phyloP scores from a whole-genome alignment of 441 rosid genomes.

The Euphorbia schlechtendalii region DNA sequence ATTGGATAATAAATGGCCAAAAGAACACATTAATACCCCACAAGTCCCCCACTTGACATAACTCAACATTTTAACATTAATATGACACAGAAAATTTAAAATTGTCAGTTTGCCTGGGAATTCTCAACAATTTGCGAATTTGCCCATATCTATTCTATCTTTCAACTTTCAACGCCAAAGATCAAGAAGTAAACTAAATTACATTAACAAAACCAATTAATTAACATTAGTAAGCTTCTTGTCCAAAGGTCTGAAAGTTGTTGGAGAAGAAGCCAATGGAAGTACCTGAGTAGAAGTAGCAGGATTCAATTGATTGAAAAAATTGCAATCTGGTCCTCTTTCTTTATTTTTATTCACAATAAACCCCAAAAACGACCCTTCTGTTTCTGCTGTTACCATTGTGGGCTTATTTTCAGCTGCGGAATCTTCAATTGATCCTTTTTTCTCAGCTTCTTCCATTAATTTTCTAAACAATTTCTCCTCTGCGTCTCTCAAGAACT shows the following conservation, averaged over 20 bases:
- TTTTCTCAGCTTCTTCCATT: conserved; percentile 50
- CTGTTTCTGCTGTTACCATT: conserved; percentile 15
- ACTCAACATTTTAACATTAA: too few species aligned
- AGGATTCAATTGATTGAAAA: conserved; percentile 32
- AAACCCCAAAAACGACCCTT: conserved; percentile 60
- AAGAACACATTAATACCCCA: conserved; percentile 22
- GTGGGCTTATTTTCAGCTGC: conserved; percentile 13
- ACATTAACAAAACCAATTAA: conserved; percentile 18
- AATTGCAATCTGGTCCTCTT: conserved; percentile 19
- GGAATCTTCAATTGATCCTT: conserved; percentile 17
- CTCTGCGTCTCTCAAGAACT: conserved; percentile 92
- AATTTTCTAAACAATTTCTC: conserved; percentile 57
- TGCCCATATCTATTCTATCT: conserved; percentile 10
- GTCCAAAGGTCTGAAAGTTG: conserved; percentile 41
- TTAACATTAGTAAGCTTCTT: conserved; percentile 18
- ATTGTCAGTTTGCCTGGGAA: conserved; percentile 23
- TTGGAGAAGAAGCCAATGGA: conserved; percentile 57
- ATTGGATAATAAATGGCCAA: conserved; percentile 8
- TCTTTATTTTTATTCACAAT: conserved; percentile 38
- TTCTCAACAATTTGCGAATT: conserved; percentile 14
- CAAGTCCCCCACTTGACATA: conserved; percentile 16
- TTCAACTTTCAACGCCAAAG: not conserved
- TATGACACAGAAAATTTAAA: conserved; percentile 9
- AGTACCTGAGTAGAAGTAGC: conserved; percentile 59
- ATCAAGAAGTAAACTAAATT: not conserved